phyloP scores from a whole-genome alignment of 192 early-diverging fungal genomes.

The Linnemannia schmuckeri region DNA sequence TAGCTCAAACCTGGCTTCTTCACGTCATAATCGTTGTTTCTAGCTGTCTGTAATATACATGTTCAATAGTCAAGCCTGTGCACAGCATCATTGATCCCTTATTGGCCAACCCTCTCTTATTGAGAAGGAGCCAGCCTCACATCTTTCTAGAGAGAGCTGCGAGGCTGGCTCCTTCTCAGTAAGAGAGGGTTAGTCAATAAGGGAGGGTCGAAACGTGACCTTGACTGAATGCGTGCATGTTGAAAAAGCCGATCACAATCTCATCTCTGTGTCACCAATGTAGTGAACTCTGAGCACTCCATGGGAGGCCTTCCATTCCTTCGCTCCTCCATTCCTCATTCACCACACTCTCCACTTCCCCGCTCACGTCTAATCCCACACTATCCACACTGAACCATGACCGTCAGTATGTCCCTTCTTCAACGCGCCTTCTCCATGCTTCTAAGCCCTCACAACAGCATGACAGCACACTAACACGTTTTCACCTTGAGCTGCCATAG shows the following conservation, averaged over 20 bases:
- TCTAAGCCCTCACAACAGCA: slow-evolving; percentile 13
- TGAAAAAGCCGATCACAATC: slow-evolving; percentile 22
- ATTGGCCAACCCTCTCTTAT: too few relatives aligned
- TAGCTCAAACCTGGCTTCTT: too few relatives aligned
- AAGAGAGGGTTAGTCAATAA: too few relatives aligned
- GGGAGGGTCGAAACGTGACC: too few relatives aligned
- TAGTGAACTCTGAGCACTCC: slow-evolving; percentile 10
- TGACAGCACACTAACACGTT: background rate
- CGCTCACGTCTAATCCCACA: slow-evolving; percentile 12
- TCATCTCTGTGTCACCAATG: slow-evolving; percentile 5
- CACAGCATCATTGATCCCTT: too few relatives aligned
- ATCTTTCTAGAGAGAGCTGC: too few relatives aligned
- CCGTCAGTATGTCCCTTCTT: slow-evolving; percentile 17
- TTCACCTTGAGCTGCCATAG: slow-evolving; percentile 3
- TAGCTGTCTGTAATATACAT: too few relatives aligned
- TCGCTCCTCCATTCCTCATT: background rate
- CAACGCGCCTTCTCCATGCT: background rate
- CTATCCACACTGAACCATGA: slow-evolving; percentile 13
- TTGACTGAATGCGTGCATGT: too few relatives aligned
- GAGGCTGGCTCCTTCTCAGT: too few relatives aligned
- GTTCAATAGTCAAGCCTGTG: too few relatives aligned
- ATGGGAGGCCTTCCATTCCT: background rate
- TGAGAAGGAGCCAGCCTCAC: too few relatives aligned
- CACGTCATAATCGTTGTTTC: too few relatives aligned
- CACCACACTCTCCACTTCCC: background rate